phyloP scores from a whole-genome alignment of 2,329 filamentous ascomycete species.

The Diaporthe batatas region DNA sequence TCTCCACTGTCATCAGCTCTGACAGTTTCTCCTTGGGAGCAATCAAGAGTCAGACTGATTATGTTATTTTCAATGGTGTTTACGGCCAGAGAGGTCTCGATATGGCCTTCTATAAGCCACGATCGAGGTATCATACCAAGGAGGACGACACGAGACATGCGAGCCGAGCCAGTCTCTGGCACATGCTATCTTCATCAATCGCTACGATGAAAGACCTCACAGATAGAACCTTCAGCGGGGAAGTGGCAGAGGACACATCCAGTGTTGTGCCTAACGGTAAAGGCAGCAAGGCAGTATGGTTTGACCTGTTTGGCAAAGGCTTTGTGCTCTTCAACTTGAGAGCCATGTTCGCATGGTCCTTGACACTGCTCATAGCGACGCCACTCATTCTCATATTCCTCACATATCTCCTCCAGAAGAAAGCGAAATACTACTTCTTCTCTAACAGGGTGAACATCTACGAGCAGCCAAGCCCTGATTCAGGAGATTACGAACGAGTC shows the following conservation, averaged over 20 bases:
- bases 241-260: slow-evolving; percentile 65
- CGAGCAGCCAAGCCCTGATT: slow-evolving; percentile 62
- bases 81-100: slow-evolving; percentile 90
- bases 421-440: slow-evolving; percentile 92
- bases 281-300: slow-evolving; percentile 85
- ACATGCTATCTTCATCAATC: slow-evolving; percentile 91
- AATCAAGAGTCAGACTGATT: slow-evolving; percentile 90
- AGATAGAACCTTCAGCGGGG: slow-evolving; percentile 74
- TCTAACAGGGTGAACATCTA: slow-evolving; percentile 69
- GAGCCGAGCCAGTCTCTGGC: slow-evolving; percentile 81
- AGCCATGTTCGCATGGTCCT: slow-evolving; percentile 88
- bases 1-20: slow-evolving; percentile 83
- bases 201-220: slow-evolving; percentile 80
- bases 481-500: slow-evolving; percentile 66
- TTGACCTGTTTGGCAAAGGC: slow-evolving; percentile 85
- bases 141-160: slow-evolving; percentile 89
- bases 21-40: slow-evolving; percentile 87
- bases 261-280: slow-evolving; percentile 76
- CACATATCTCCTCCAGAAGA: slow-evolving; percentile 75
- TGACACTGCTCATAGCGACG: slow-evolving; percentile 84
- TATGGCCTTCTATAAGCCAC: slow-evolving; percentile 89
- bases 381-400: slow-evolving; percentile 80
- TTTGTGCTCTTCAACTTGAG: slow-evolving; percentile 85
- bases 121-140: slow-evolving; percentile 90
- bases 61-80: slow-evolving; percentile 81